Evolutionary conservation across 1,284 basidiomycete genomes (phyloP).

Genomic region (Pseudozyma sp.): DNA sequence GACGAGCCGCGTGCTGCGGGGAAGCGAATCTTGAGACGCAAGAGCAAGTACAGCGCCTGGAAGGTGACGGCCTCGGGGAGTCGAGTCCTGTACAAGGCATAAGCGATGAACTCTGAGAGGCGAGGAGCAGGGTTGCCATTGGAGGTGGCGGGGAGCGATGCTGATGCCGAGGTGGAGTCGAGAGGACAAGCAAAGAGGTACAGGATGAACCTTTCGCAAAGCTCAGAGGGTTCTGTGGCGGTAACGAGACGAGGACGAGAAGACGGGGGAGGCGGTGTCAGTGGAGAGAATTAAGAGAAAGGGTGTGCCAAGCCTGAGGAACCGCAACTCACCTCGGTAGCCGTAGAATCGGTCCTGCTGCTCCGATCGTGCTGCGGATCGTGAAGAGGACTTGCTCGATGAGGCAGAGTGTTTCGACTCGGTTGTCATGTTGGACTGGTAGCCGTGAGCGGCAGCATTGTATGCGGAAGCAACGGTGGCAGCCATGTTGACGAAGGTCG

Average conservation of each 20-base stretch:
- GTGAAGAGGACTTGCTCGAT: conserved; percentile 26
- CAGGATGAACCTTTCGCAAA: conserved; percentile 62
- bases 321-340: conserved; percentile 40
- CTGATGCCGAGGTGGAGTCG: conserved; percentile 62
- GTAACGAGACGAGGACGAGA: background rate
- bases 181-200: conserved; percentile 64
- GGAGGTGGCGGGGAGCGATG: conserved; percentile 21
- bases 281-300: background rate
- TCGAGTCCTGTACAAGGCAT: conserved; percentile 67
- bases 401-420: conserved; percentile 23
- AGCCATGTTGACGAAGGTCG: conserved; percentile 27
- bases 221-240: conserved; percentile 52
- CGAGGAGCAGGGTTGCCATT: conserved; percentile 53
- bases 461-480: conserved; percentile 38
- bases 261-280: background rate
- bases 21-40: conserved; percentile 66
- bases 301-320: background rate
- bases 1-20: conserved; percentile 67
- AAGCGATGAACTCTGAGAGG: conserved; percentile 68
- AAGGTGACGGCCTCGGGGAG: conserved; percentile 65
- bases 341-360: conserved; percentile 63
- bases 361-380: conserved; percentile 18
- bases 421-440: conserved; percentile 28
- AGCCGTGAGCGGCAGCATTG: conserved; percentile 28
- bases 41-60: conserved; percentile 64